Evolutionary conservation across 2,329 filamentous ascomycete species (phyloP).

Genomic region (Fusarium setosum): DNA sequence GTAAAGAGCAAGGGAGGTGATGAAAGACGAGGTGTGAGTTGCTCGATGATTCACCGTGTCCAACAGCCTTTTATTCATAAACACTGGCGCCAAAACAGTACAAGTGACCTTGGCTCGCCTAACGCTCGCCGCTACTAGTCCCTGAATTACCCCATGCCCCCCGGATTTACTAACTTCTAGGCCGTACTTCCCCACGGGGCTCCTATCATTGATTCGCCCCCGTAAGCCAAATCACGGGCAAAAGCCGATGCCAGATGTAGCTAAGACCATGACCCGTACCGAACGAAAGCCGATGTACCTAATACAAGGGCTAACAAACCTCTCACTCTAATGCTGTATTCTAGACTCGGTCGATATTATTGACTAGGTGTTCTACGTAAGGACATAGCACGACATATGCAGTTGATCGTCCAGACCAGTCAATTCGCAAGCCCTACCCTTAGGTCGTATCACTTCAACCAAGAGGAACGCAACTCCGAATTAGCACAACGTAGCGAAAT

Average conservation of each 20-base stretch:
- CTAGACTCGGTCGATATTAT: neutral
- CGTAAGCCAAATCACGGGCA: neutral
- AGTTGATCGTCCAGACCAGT: neutral
- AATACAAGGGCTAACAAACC: neutral
- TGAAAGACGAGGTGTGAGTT: neutral
- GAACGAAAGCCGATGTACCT: neutral
- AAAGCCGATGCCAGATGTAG: neutral
- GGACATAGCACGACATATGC: neutral
- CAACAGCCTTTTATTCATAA: neutral
- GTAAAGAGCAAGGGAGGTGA: neutral
- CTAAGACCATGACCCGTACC: neutral
- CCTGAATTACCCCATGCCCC: neutral
- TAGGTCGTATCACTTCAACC: neutral
- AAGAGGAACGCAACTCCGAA: neutral
- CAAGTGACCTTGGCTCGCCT: neutral
- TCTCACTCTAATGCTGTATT: neutral
- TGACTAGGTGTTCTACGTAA: neutral
- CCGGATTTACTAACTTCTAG: neutral
- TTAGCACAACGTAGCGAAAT: neutral
- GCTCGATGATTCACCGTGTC: neutral
- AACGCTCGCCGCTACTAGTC: neutral
- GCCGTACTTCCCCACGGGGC: neutral
- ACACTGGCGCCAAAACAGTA: neutral
- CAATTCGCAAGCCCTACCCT: neutral
- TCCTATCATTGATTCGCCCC: neutral